These are phyloP conservation scores for Rhododendron ovatum DNA, from an alignment of 148 eudicot species.

Conservation along the genomic window DNA sequence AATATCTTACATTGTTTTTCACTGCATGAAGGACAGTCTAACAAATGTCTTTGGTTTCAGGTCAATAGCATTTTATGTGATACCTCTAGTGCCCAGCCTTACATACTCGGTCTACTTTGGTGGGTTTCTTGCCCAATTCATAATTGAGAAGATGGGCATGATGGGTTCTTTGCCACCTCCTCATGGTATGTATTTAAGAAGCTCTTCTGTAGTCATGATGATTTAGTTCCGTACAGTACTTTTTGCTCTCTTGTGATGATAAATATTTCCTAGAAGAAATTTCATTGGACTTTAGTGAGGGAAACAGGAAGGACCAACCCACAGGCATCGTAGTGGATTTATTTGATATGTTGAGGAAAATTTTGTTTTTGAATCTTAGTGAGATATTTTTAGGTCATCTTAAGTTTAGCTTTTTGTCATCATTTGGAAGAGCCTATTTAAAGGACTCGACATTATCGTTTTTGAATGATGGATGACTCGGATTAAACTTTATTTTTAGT, in stretches of 20 bases:
- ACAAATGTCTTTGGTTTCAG: slow-evolving; percentile 28
- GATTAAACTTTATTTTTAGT: neutral
- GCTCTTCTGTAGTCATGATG: neutral
- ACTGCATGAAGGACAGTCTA: neutral
- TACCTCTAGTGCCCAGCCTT: slow-evolving; percentile 69
- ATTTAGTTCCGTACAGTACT: neutral
- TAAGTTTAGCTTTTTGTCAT: neutral
- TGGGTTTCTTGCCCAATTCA: slow-evolving; percentile 63
- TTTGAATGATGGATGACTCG: neutral
- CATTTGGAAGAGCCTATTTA: neutral
- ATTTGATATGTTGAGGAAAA: neutral
- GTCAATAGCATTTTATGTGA: slow-evolving; percentile 56
- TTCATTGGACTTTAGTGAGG: neutral
- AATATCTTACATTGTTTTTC: neutral
- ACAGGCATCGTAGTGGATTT: neutral
- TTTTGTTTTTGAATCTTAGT: neutral
- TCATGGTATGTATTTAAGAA: slow-evolving; percentile 55
- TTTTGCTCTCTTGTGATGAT: neutral
- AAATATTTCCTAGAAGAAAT: neutral
- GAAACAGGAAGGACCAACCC: neutral
- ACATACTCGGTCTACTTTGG: slow-evolving; percentile 67
- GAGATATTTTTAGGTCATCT: neutral
- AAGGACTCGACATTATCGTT: neutral
- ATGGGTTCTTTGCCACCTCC: slow-evolving; percentile 93
- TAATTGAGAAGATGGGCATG: slow-evolving; percentile 98